Evolutionary conservation across 352 stramenopile species (phyloP).

Genomic region (Pythium apleroticum): DNA sequence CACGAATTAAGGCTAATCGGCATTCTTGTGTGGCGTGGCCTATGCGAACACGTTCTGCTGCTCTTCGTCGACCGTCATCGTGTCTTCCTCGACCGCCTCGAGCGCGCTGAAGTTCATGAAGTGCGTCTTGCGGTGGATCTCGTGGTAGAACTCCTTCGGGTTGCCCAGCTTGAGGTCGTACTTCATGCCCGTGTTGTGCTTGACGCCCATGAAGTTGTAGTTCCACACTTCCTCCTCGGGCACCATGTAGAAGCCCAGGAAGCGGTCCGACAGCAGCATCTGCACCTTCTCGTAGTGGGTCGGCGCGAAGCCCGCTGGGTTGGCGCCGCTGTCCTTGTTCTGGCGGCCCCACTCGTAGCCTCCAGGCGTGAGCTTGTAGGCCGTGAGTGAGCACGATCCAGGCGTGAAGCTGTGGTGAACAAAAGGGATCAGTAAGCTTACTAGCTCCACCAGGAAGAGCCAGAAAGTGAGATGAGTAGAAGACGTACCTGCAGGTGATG

Average conservation of each 20-base stretch:
- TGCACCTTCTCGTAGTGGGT: conserved; percentile 99
- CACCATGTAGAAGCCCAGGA: conserved; percentile 99
- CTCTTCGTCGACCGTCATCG: conserved; percentile 91
- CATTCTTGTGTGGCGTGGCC: too few relatives aligned
- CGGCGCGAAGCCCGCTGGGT: conserved; percentile 93
- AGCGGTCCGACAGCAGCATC: conserved; percentile 99
- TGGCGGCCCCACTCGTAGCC: conserved; percentile 98
- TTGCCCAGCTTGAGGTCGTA: conserved; percentile 98
- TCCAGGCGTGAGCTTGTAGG: conserved; percentile 96
- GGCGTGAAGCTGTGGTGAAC: conserved; percentile 95
- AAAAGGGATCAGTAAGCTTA: conserved; percentile 11
- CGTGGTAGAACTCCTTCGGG: conserved; percentile 99
- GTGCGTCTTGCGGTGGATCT: conserved; percentile 98
- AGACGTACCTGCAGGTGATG: conserved; percentile 89
- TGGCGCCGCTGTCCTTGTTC: conserved; percentile 96
- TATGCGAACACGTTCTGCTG: conserved; percentile 81
- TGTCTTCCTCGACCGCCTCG: conserved; percentile 91
- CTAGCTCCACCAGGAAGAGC: background rate
- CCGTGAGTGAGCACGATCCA: conserved; percentile 98
- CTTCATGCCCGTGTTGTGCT: conserved; percentile 97
- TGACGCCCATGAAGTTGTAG: conserved; percentile 99
- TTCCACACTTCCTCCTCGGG: conserved; percentile 99
- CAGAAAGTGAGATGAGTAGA: background rate
- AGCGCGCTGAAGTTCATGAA: conserved; percentile 99
- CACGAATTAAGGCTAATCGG: background rate